Evolutionary conservation across 2,329 filamentous ascomycete species (phyloP), one percentile per base, ranked within the genome.

Genomic region (Trichoderma sp.): DNA sequence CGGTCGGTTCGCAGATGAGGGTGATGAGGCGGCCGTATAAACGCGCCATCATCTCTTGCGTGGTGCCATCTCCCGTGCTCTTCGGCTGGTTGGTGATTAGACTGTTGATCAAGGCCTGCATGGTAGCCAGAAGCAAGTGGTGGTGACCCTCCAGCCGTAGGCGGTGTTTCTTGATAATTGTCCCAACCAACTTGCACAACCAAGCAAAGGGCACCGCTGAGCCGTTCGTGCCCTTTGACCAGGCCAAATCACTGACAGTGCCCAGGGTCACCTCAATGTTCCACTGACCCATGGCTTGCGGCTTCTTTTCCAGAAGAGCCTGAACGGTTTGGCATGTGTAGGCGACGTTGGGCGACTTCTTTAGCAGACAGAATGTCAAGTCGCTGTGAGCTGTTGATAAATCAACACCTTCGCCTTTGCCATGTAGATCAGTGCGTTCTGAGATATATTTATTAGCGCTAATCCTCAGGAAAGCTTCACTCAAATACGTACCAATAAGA

Each of bases 111-210:
- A 90, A 83, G 4, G 83, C 77, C 71, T 88, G 84, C 68, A 90
- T 78, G 2, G 82, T 77, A 39, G 82, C 77, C 56, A 88, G 77
- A 5, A 89, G 79, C 53, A 89, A 78, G 72, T 89, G 87, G 72
- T 87, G 87, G 70, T 88, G 87, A 2, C 87, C 87, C 71, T 89
- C 84, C 2, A 90, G 79, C 10, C 88, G 86, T 52, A 87, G 80
- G 5, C 88, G 81, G 75, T 90, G 86, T 57, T 86, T 85, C 73
- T 84, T 84, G 73, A 90, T 84, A 42, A 90, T 78, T 25, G 81
- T 78, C 65, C 87, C 85, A 22, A 87, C 78, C 9, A 90, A 79
- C 64, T 81, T 82, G 77, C 84, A 88, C 17, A 86, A 77, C 73
- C 78, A 78, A 2, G 79, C 73, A 72, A 82, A 88, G 0, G 80